Conservation (phyloP, 139 green algal species). For the Micromonas pusilla region DNA sequence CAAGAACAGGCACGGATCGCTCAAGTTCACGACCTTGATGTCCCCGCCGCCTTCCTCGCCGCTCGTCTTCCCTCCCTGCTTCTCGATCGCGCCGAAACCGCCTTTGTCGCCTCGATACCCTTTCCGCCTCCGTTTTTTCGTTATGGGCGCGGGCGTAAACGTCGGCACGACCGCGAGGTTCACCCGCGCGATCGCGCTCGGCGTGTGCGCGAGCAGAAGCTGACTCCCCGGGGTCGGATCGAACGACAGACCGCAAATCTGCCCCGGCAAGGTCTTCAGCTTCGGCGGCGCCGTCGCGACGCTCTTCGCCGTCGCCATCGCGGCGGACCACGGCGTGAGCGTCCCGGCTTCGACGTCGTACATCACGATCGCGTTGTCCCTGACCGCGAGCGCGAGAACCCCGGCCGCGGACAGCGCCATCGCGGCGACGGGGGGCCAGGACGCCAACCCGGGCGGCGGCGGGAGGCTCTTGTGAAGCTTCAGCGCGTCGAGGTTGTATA, state of each 20-base stretch:
- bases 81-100: not conserved
- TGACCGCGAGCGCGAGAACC: not conserved
- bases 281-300: not conserved
- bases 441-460: not conserved
- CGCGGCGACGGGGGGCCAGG: slow-evolving; percentile 4
- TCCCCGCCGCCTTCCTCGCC: not conserved
- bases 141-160: slow-evolving; percentile 16
- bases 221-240: not conserved
- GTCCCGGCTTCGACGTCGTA: slow-evolving; percentile 4
- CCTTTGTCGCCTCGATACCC: not conserved
- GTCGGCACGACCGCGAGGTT: slow-evolving; percentile 28
- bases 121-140: slow-evolving; percentile 25
- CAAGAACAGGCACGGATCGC: not conserved
- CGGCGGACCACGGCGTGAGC: not conserved
- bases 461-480: slow-evolving; percentile 17
- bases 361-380: slow-evolving; percentile 1
- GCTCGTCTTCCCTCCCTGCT: not conserved
- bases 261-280: not conserved
- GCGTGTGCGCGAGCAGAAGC: slow-evolving; percentile 10
- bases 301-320: not conserved
- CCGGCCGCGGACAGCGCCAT: not conserved
- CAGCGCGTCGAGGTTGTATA: slow-evolving; percentile 15
- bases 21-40: not conserved
- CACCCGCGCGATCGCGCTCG: slow-evolving; percentile 5
- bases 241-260: slow-evolving; percentile 12